Conservation (phyloP, 306 rosid species). For the Trichosanthes cucumerina region DNA sequence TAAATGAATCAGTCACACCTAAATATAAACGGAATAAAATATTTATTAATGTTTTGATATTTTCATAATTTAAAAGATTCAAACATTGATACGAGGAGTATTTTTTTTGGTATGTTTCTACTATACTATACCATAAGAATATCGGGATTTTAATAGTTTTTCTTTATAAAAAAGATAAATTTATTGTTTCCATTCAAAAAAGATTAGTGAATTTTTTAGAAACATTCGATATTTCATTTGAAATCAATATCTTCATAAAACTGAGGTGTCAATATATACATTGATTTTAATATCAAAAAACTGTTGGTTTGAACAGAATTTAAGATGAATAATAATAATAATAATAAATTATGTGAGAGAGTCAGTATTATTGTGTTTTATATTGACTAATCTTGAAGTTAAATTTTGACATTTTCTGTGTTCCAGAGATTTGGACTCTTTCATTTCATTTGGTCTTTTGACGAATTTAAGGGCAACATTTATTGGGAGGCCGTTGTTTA, state of each 20-base stretch:
- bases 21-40: too few relatives aligned
- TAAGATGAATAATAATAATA: background rate
- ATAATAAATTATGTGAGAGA: background rate
- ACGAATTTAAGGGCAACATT: background rate
- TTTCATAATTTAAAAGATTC: background rate
- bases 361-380: too few relatives aligned
- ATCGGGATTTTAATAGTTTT: too few relatives aligned
- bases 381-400: background rate
- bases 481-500: background rate
- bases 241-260: background rate
- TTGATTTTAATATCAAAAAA: background rate
- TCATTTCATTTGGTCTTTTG: background rate
- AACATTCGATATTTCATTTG: background rate
- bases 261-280: background rate
- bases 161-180: too few relatives aligned
- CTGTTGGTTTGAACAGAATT: background rate
- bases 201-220: background rate
- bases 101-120: background rate
- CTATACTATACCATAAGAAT: too few relatives aligned
- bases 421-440: background rate
- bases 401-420: background rate
- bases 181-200: too few relatives aligned
- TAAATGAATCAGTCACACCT: background rate
- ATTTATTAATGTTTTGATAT: too few relatives aligned
- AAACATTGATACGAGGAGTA: background rate